These are phyloP conservation scores for Pavlovales sp. DNA, from an alignment of 208 protist species.

Conservation along the genomic window DNA sequence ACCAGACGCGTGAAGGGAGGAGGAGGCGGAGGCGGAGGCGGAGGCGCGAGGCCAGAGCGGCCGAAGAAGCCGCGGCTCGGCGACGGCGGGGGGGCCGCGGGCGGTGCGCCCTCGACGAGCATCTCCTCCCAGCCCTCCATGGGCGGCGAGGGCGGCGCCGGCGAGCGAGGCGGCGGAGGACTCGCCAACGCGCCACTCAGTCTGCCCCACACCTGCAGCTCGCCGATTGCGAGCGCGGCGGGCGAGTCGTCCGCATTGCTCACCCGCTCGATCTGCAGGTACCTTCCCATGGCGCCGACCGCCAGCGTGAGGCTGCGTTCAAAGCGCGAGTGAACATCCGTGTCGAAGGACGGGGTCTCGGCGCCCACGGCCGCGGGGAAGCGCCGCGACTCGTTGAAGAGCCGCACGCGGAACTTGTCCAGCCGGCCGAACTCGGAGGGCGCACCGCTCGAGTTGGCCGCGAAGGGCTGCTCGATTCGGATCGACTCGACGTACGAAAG, in stretches of 20 bases:
- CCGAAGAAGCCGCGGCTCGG: background rate
- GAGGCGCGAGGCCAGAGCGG: too few species aligned
- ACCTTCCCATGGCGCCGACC: background rate
- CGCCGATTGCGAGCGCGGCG: background rate
- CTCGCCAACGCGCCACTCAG: too few species aligned
- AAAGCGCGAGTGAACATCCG: background rate
- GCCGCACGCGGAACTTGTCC: background rate
- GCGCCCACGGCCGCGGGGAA: too few species aligned
- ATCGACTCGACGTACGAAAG: background rate
- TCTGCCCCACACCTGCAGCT: background rate
- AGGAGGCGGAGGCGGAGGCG: too few species aligned
- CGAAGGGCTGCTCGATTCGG: background rate
- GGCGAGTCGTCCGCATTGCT: too few species aligned
- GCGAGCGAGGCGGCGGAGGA: too few species aligned
- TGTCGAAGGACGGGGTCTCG: background rate
- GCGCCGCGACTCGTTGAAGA: background rate
- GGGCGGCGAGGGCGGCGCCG: too few species aligned
- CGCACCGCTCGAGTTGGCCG: background rate
- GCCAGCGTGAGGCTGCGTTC: background rate
- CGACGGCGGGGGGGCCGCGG: too few species aligned
- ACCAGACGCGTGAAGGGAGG: background rate
- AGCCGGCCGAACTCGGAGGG: too few species aligned
- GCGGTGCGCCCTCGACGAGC: too few species aligned
- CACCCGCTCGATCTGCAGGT: background rate
- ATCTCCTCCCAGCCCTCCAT: too few species aligned